Conservation (phyloP, 2,329 filamentous ascomycete genomes). For the Diaporthe ampelina region DNA sequence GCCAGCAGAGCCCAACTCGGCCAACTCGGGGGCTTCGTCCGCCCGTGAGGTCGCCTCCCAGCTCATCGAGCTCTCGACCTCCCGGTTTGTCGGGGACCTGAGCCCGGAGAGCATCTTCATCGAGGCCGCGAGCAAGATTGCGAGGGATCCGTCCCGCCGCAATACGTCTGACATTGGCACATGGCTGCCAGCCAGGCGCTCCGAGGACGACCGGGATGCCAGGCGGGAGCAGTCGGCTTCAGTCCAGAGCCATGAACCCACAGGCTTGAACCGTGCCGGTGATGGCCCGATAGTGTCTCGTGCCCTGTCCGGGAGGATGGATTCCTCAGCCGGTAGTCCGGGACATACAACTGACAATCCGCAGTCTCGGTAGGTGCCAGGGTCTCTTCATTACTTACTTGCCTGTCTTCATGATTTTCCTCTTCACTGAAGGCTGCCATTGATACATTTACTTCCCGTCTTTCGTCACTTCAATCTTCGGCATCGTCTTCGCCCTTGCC, state of each 20-base stretch:
- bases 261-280: neutral
- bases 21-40: constrained; percentile 43
- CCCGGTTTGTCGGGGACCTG: constrained; percentile 54
- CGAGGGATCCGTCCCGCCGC: constrained; percentile 15
- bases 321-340: neutral
- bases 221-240: neutral
- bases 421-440: neutral
- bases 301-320: constrained; percentile 6
- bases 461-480: neutral
- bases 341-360: neutral
- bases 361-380: neutral
- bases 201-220: constrained; percentile 44
- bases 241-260: neutral
- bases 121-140: constrained; percentile 43
- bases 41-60: constrained; percentile 47
- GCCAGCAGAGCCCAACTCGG: constrained; percentile 41
- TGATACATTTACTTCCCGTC: neutral
- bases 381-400: neutral
- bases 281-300: neutral
- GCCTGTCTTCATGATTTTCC: neutral
- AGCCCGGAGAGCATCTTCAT: constrained; percentile 51
- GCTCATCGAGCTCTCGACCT: constrained; percentile 48
- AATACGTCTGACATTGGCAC: constrained; percentile 37
- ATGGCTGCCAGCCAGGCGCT: constrained; percentile 55
- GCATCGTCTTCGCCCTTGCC: no score